Conservation (phyloP, 495 filamentous ascomycete species). For the Aspergillus cristatus region DNA sequence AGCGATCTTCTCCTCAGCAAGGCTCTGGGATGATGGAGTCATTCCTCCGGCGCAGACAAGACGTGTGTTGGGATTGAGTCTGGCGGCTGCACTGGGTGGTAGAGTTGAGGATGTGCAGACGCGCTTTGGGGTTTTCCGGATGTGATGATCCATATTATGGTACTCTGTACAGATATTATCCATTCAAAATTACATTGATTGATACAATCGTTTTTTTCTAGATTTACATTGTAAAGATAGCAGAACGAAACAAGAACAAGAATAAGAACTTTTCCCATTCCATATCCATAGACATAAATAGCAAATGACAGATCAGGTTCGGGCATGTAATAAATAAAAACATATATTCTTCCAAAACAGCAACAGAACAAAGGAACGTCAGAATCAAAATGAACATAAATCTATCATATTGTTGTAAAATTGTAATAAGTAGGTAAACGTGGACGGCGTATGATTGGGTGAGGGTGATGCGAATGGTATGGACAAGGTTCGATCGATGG, state of each 20-base stretch:
- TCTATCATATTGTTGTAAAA: background rate
- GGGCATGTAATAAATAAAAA: too few species aligned
- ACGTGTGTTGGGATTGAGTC: constrained; percentile 68
- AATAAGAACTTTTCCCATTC: constrained; percentile 10
- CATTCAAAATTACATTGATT: too few species aligned
- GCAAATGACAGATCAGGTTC: too few species aligned
- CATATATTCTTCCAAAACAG: too few species aligned
- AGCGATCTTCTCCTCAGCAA: constrained; percentile 75
- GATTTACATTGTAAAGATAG: too few species aligned
- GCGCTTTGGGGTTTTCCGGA: constrained; percentile 91
- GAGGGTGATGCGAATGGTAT: too few species aligned
- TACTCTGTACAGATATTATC: background rate
- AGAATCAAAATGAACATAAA: background rate
- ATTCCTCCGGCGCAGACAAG: constrained; percentile 87
- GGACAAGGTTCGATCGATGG: too few species aligned
- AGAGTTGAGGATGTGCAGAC: constrained; percentile 52
- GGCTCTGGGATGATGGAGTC: constrained; percentile 94
- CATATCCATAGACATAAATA: background rate
- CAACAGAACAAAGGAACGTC: constrained; percentile 2
- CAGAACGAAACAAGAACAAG: constrained; percentile 8
- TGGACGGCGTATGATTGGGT: background rate
- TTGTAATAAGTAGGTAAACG: background rate
- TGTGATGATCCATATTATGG: too few species aligned
- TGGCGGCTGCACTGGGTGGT: constrained; percentile 69
- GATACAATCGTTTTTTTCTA: too few species aligned